phyloP scores from a whole-genome alignment of 345 rosid genomes.

The Tarenaya hassleriana region DNA sequence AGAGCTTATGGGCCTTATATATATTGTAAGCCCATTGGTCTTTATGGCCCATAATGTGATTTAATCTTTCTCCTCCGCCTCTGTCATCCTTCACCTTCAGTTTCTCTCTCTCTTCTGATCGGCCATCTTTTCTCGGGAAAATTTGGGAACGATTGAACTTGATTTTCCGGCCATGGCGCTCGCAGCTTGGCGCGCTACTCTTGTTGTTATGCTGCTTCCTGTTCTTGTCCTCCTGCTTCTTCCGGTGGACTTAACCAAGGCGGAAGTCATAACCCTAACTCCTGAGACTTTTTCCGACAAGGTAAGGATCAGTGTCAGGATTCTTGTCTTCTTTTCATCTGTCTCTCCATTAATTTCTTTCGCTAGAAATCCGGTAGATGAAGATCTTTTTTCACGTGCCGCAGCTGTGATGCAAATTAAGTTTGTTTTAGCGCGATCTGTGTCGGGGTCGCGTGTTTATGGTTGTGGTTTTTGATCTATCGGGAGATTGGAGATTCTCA shows the following conservation, averaged over 20 bases:
- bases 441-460: slow-evolving; percentile 1
- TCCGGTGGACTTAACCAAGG: slow-evolving; percentile 27
- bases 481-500: background rate
- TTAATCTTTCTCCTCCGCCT: too few species aligned
- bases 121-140: too few species aligned
- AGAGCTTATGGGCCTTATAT: too few species aligned
- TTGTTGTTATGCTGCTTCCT: slow-evolving; percentile 24
- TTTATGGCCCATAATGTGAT: too few species aligned
- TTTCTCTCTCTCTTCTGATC: too few species aligned
- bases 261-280: slow-evolving; percentile 83
- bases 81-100: too few species aligned
- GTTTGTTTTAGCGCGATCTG: background rate
- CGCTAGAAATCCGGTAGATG: background rate
- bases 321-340: slow-evolving; percentile 3
- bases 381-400: too few species aligned
- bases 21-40: too few species aligned
- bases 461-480: background rate
- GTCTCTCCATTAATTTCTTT: background rate
- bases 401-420: slow-evolving; percentile 3
- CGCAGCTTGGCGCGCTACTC: slow-evolving; percentile 15
- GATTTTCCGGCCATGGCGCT: slow-evolving; percentile 25
- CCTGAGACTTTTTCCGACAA: slow-evolving; percentile 92
- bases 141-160: too few species aligned
- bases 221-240: too few species aligned
- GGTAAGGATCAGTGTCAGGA: slow-evolving; percentile 39